Percentiles rank a stretch among this genome's conserved stretches.
These are phyloP conservation scores for Wolfiporia cocos DNA, from an alignment of 1,284 basidiomycete genomes.

Conservation along the genomic window DNA sequence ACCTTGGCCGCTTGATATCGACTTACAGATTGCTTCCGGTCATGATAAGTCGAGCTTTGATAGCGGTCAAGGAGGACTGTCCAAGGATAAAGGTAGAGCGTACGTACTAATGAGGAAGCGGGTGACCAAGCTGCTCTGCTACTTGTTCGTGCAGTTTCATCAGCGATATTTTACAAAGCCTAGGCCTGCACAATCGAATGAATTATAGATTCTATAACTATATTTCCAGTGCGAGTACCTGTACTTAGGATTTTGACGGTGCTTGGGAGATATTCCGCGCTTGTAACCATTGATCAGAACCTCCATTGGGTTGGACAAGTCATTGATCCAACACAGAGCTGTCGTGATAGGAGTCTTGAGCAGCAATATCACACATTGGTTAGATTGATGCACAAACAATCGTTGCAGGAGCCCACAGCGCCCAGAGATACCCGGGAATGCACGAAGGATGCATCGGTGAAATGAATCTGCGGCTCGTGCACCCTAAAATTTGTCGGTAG, in stretches of 20 bases:
- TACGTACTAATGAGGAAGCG: background rate
- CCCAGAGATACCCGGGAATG: conserved; percentile 46
- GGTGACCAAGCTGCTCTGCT: background rate
- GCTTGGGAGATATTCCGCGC: conserved; percentile 68
- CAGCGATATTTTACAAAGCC: conserved; percentile 26
- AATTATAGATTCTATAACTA: background rate
- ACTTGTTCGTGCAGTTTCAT: conserved; percentile 18
- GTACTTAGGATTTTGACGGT: conserved; percentile 52
- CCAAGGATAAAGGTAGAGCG: background rate
- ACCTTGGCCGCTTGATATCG: conserved; percentile 21
- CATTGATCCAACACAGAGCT: conserved; percentile 71
- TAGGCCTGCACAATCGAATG: conserved; percentile 18
- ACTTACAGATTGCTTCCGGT: conserved; percentile 13
- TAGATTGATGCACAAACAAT: conserved; percentile 40
- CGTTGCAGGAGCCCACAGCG: conserved; percentile 49
- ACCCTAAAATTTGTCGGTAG: conserved; percentile 41
- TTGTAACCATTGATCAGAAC: conserved; percentile 72
- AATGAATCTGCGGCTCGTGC: conserved; percentile 43
- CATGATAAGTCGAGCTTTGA: conserved; percentile 14
- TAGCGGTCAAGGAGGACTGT: background rate
- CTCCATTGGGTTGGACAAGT: conserved; percentile 38
- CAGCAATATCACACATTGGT: conserved; percentile 6
- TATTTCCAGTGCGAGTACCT: conserved; percentile 34
- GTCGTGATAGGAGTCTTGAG: conserved; percentile 3
- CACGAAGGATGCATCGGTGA: conserved; percentile 53